Conservation (phyloP, 495 filamentous ascomycete genomes). For the Podospora conica region DNA sequence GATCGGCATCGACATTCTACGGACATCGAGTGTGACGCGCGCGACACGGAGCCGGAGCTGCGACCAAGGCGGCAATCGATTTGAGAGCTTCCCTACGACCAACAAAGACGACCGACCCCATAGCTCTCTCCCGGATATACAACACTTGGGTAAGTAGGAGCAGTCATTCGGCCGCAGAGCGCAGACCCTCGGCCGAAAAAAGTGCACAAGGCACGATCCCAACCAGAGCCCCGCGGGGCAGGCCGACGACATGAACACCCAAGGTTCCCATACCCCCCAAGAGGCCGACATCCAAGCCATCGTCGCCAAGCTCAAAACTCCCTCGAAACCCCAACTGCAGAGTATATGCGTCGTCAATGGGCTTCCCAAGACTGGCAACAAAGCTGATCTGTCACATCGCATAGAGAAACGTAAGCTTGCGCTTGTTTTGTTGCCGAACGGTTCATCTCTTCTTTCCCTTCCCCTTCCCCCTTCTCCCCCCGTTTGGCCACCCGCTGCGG, state of each 20-base stretch:
- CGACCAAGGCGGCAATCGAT: not conserved
- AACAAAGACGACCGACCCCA: not conserved
- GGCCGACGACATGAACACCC: slow-evolving; percentile 7
- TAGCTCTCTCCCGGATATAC: not conserved
- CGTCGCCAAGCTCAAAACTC: slow-evolving; percentile 24
- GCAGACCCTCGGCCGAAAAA: not conserved
- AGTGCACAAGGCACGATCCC: not conserved
- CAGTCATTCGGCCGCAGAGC: not conserved
- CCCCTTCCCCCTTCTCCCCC: not conserved
- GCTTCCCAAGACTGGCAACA: slow-evolving; percentile 70
- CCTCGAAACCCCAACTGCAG: slow-evolving; percentile 63
- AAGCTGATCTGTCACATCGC: slow-evolving; percentile 68
- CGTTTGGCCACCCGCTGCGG: no score
- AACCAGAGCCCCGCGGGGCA: slow-evolving; percentile 2
- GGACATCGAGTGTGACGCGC: not conserved
- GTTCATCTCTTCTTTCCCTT: slow-evolving; percentile 7
- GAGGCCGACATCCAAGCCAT: slow-evolving; percentile 38
- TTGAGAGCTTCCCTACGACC: not conserved
- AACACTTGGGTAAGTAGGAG: not conserved
- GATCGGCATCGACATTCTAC: not conserved
- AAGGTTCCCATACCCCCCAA: not conserved
- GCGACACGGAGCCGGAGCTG: not conserved
- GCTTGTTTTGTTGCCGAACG: not conserved
- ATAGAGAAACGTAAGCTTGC: slow-evolving; percentile 57
- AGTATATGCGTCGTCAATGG: slow-evolving; percentile 63